These are phyloP conservation scores for Arabis hirsuta DNA, from an alignment of 345 rosid genomes.

Conservation along the genomic window DNA sequence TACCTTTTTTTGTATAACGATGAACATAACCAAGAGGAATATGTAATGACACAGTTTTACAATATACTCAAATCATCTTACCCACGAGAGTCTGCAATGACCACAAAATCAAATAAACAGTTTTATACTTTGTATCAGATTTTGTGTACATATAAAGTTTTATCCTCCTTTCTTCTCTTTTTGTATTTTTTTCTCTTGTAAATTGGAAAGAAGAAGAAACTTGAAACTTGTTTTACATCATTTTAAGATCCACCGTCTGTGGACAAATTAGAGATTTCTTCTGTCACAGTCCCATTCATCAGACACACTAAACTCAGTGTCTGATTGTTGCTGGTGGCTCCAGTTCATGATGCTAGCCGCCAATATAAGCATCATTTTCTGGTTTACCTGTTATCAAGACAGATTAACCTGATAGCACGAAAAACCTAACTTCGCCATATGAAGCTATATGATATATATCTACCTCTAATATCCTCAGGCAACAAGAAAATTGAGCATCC, in stretches of 20 bases:
- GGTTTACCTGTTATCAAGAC: conserved; percentile 66
- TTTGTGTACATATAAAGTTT: neutral
- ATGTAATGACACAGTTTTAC: too few species aligned
- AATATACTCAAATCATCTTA: neutral
- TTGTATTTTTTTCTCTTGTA: neutral
- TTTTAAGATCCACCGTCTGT: conserved; percentile 12
- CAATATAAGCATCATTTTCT: conserved; percentile 83
- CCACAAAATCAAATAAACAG: neutral
- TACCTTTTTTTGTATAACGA: neutral
- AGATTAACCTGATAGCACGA: neutral
- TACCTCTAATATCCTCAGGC: conserved; percentile 98
- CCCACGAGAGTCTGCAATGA: neutral
- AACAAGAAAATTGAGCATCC: conserved; percentile 92
- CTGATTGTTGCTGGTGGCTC: conserved; percentile 65
- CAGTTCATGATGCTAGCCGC: conserved; percentile 92
- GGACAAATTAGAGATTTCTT: conserved; percentile 46
- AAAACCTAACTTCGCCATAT: neutral
- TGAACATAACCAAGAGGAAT: too few species aligned
- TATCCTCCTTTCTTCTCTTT: neutral
- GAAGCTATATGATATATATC: neutral
- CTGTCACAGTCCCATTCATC: conserved; percentile 40
- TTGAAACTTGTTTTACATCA: conserved; percentile 1
- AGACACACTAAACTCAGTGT: conserved; percentile 34
- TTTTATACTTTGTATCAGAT: neutral
- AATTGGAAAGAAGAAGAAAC: neutral